Percentiles rank a stretch among this genome's conserved stretches.
These are phyloP conservation scores for Petunia hybrid DNA, from an alignment of 305 asterid genomes.

Conservation along the genomic window DNA sequence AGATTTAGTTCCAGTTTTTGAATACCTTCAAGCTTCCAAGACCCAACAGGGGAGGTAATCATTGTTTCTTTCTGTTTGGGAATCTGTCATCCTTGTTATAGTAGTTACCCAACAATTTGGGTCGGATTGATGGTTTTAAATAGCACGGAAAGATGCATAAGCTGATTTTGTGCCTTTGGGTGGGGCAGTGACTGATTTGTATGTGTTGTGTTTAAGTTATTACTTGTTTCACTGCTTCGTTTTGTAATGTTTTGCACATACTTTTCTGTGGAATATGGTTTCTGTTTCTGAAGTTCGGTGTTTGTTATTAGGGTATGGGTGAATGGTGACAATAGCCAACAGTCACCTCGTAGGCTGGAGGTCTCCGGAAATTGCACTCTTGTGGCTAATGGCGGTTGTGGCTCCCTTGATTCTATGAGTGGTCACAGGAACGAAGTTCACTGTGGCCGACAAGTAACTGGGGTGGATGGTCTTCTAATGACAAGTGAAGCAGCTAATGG, in stretches of 20 bases:
- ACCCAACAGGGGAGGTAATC: slow-evolving; percentile 71
- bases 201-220: neutral
- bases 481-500: slow-evolving; percentile 51
- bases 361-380: slow-evolving; percentile 46
- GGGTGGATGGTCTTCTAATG: slow-evolving; percentile 52
- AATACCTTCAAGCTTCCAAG: slow-evolving; percentile 68
- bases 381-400: slow-evolving; percentile 43
- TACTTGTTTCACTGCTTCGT: slow-evolving; percentile 23
- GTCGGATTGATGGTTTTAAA: neutral
- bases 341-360: slow-evolving; percentile 49
- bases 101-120: neutral
- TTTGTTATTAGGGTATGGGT: slow-evolving; percentile 45
- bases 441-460: slow-evolving; percentile 44
- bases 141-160: neutral
- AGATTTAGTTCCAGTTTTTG: slow-evolving; percentile 79
- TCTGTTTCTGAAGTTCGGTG: slow-evolving; percentile 29
- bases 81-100: neutral
- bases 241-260: neutral
- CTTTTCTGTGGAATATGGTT: slow-evolving; percentile 1
- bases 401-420: slow-evolving; percentile 50
- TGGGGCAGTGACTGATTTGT: neutral
- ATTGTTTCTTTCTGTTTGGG: neutral
- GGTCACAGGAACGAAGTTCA: slow-evolving; percentile 46
- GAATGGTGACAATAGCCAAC: slow-evolving; percentile 43
- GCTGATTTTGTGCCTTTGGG: neutral